These are phyloP conservation scores for Botrytis elliptica DNA, from an alignment of 2,329 filamentous ascomycete species.

Conservation along the genomic window DNA sequence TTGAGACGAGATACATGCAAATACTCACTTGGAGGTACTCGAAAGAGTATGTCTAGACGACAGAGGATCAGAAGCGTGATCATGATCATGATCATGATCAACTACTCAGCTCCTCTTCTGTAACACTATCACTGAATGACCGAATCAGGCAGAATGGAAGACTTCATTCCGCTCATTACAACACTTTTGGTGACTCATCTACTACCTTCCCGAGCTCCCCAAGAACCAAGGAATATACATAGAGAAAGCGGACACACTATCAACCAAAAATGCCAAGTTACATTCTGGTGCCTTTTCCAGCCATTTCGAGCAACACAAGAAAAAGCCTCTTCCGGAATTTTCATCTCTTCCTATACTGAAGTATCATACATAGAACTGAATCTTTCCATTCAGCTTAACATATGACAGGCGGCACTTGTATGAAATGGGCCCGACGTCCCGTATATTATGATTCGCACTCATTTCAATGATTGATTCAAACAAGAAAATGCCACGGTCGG, in stretches of 20 bases:
- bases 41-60: neutral
- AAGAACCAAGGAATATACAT: neutral
- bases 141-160: slow-evolving; percentile 8
- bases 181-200: neutral
- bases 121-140: neutral
- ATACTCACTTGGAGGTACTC: neutral
- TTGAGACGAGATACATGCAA: neutral
- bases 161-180: neutral
- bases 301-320: neutral
- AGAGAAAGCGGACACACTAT: neutral
- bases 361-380: neutral
- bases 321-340: neutral
- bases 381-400: neutral
- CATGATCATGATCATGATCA: neutral
- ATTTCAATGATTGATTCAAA: neutral
- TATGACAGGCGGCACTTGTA: neutral
- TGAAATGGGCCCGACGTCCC: neutral
- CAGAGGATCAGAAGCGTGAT: neutral
- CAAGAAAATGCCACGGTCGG: slow-evolving; percentile 2
- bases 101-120: neutral
- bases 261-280: neutral
- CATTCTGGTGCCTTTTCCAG: neutral
- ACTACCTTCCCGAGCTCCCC: neutral
- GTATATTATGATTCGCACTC: neutral
- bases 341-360: neutral